A percentile compares a stretch with the other conserved stretches of the same genome.
Conservation (phyloP, 2,329 filamentous ascomycete genomes). For the Colletotrichum sojae region DNA sequence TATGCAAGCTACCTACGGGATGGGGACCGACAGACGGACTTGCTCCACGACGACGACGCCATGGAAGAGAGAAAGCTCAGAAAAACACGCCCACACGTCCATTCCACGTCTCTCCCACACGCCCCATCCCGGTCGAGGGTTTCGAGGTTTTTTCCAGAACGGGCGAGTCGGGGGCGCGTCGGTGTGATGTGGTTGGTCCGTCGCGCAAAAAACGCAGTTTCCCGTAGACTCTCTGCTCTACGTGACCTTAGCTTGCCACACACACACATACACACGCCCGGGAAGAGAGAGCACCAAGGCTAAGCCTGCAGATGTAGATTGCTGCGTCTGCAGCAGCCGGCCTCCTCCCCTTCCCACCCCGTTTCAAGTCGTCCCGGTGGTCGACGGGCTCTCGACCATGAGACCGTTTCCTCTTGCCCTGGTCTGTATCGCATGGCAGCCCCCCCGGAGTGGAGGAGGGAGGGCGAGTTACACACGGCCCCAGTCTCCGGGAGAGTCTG, state of each 20-base stretch:
- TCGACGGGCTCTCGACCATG: constrained; percentile 19
- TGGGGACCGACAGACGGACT: background rate
- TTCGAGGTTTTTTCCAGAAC: constrained; percentile 18
- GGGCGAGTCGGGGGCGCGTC: constrained; percentile 25
- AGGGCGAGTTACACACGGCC: too few relatives aligned
- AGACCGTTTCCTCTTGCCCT: constrained; percentile 27
- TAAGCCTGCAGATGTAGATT: background rate
- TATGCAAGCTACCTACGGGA: constrained; percentile 37
- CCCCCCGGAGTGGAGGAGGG: too few relatives aligned
- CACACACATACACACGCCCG: background rate
- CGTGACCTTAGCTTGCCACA: background rate
- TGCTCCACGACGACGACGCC: constrained; percentile 1
- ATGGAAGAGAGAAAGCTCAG: background rate
- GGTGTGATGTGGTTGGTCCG: constrained; percentile 25
- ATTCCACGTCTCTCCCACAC: constrained; percentile 2
- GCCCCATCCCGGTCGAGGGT: background rate
- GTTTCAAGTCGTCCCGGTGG: constrained; percentile 37
- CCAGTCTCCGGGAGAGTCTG: background rate
- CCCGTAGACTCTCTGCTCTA: background rate
- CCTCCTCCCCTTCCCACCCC: background rate
- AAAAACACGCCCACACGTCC: constrained; percentile 2
- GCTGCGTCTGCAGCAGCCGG: background rate
- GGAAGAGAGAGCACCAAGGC: too few relatives aligned
- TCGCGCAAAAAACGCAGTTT: background rate
- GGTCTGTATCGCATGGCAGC: background rate